A percentile compares a stretch with the other conserved stretches of the same genome.
These are phyloP conservation scores for Globisporangium heterothallicum DNA, from an alignment of 352 stramenopile species.

Conservation along the genomic window DNA sequence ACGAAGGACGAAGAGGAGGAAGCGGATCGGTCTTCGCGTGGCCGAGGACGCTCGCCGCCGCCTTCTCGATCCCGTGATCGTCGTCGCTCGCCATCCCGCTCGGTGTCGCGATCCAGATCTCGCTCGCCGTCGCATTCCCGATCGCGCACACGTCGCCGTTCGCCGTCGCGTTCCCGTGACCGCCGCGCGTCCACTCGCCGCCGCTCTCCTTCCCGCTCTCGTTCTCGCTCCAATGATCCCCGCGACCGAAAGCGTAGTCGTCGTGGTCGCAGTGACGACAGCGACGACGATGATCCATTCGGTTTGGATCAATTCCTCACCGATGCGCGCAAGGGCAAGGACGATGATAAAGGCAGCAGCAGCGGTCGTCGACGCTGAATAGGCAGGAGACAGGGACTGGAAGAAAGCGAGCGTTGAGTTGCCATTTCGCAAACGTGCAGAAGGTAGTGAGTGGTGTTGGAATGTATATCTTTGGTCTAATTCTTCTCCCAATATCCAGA, in stretches of 20 bases:
- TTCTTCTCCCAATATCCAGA: no score
- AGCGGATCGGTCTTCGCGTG: conserved; percentile 1
- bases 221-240: neutral
- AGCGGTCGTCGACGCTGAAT: conserved; percentile 23
- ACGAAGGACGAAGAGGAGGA: conserved; percentile 35
- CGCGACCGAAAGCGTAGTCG: conserved; percentile 4
- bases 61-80: conserved; percentile 11
- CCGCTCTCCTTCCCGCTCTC: conserved; percentile 84
- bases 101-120: conserved; percentile 10
- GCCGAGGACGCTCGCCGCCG: conserved; percentile 14
- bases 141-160: conserved; percentile 12
- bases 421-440: neutral
- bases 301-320: conserved; percentile 81
- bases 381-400: neutral
- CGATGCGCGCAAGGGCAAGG: conserved; percentile 49
- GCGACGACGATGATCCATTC: conserved; percentile 72
- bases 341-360: conserved; percentile 21
- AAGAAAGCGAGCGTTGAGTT: neutral
- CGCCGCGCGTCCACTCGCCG: conserved; percentile 17
- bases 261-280: conserved; percentile 15
- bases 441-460: neutral
- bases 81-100: conserved; percentile 6
- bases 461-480: no score
- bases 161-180: conserved; percentile 19
- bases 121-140: conserved; percentile 26